Evolutionary conservation across 768 basidiomycete genomes (phyloP), one percentile per base, ranked within the genome.

Genomic region (Kwoniella bestiolae): DNA sequence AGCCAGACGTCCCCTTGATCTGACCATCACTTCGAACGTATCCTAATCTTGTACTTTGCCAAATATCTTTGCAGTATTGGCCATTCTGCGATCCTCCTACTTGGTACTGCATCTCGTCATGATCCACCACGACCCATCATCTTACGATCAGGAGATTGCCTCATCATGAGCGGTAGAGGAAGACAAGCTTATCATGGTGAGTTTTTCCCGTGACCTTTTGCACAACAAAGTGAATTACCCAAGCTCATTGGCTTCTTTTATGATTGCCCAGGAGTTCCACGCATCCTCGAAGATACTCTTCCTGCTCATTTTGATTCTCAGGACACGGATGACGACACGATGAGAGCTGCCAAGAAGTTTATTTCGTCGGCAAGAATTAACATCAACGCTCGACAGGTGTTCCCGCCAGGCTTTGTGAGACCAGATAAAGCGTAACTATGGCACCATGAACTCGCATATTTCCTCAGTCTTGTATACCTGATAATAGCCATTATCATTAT

Each of bases 101-200:
- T 96, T 21, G 95, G 95, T 1, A 89, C 91, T 1, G 80, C 85
- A 11, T 91, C 91, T 8, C 86, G 94, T 60, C 89, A 94, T 56
- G 83, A 83, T 0, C 84, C 87, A 21, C 95, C 95, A 2, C 82
- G 87, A 14, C 87, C 94, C 0, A 88, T 99, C 64, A 84, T 97
- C 23, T 84, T 99, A 2, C 88, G 93, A 21, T 94, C 91, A 0
- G 95, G 95, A 2, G 96, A 99, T 76, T 87, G 90, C 1, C 83
- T 96, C 23, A 87, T 97, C 73, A 96, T 99, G 94, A 91, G 91
- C 0, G 95, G 96, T 0, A 89, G 89, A 8, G 83, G 92, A 71
- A 85, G 94, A 60, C 84, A 92, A 38, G 90, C 89, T n/a, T 98
- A 91, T 78, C 95, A 99, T 72, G 95, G 94, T 90, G 26, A n/a